Evolutionary conservation across 2,329 filamentous ascomycete genomes (phyloP).

Genomic region (Trichoderma koningii): DNA sequence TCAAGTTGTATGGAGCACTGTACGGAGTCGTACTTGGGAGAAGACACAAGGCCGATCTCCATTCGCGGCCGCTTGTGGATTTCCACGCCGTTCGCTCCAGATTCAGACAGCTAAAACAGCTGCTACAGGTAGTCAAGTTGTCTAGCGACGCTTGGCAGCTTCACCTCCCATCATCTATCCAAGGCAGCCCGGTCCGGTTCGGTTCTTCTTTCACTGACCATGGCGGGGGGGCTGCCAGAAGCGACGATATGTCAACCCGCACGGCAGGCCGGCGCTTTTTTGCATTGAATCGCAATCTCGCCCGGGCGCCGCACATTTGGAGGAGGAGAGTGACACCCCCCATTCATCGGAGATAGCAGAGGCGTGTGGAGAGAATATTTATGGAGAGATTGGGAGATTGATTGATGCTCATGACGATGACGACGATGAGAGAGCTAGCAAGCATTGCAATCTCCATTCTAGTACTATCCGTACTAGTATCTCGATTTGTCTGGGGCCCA

Average conservation of each 20-base stretch:
- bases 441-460: not conserved
- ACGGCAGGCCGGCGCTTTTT: not conserved
- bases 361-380: not conserved
- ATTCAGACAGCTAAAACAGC: no score
- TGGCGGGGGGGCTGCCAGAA: not conserved
- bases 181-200: not conserved
- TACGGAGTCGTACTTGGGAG: no score
- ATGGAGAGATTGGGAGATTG: not conserved
- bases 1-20: no score
- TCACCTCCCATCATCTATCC: slow-evolving; percentile 11
- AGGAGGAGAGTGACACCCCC: not conserved
- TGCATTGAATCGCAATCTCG: slow-evolving; percentile 23
- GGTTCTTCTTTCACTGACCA: not conserved
- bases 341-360: not conserved
- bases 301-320: not conserved
- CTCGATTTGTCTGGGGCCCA: no score
- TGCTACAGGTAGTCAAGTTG: no score
- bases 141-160: no score
- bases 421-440: no score
- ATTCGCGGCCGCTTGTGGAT: no score
- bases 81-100: no score
- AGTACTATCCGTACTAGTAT: not conserved
- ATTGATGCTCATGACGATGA: not conserved
- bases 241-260: slow-evolving; percentile 3
- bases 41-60: slow-evolving; percentile 4